A percentile compares a stretch with the other conserved stretches of the same genome.
Conservation (phyloP, 1,284 basidiomycete genomes). For the Rhodotorula sp. region DNA sequence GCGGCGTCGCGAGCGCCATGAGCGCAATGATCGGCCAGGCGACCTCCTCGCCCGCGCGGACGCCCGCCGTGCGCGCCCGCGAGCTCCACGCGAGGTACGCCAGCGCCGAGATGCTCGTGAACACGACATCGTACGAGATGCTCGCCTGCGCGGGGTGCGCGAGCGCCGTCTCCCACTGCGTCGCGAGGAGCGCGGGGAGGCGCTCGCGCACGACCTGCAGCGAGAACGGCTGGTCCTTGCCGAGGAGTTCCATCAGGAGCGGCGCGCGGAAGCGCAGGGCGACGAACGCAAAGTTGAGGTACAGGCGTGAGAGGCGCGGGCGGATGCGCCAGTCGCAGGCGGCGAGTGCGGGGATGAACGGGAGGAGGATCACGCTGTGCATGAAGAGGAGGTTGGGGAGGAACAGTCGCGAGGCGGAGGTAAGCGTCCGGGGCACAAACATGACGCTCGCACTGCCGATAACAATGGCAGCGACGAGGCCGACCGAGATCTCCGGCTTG, state of each 20-base stretch:
- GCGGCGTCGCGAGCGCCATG: conserved; percentile 14
- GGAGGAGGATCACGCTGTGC: conserved; percentile 63
- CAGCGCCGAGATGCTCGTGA: conserved; percentile 21
- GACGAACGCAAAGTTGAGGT: conserved; percentile 53
- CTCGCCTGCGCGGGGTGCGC: conserved; percentile 66
- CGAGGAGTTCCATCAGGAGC: conserved; percentile 42
- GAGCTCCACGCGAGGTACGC: conserved; percentile 23
- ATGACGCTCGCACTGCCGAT: conserved; percentile 59
- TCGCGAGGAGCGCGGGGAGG: conserved; percentile 22
- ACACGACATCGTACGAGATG: conserved; percentile 67
- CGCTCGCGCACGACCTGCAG: background rate
- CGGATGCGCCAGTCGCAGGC: conserved; percentile 37
- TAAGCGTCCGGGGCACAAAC: conserved; percentile 58
- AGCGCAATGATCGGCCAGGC: background rate
- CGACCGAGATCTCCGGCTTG: conserved; percentile 24
- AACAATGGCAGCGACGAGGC: conserved; percentile 53
- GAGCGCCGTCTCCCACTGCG: conserved; percentile 35
- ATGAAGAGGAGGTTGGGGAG: conserved; percentile 65
- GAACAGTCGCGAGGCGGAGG: conserved; percentile 54
- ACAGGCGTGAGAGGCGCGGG: conserved; percentile 49
- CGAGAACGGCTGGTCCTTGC: background rate
- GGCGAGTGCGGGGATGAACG: conserved; percentile 54
- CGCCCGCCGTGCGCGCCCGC: background rate
- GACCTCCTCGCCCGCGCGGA: conserved; percentile 7
- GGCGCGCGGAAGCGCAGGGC: conserved; percentile 55